phyloP scores from a whole-genome alignment of 768 basidiomycete species.

The Leucocoprinus leucothites region DNA sequence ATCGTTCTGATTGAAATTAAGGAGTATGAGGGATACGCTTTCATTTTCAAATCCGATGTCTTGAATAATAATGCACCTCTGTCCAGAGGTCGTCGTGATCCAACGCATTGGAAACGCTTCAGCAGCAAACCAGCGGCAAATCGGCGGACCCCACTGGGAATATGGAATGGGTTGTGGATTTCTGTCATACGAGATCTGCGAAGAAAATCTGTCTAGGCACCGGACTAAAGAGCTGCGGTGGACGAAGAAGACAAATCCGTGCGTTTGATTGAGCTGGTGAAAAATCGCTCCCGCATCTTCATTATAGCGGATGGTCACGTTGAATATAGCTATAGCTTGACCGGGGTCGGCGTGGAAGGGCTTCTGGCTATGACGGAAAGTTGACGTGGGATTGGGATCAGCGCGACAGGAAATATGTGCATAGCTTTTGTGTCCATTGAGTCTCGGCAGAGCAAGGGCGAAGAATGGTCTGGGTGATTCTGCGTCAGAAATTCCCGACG shows the following conservation, averaged over 20 bases:
- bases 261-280: conserved; percentile 2
- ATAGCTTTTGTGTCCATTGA: conserved; percentile 21
- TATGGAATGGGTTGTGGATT: conserved; percentile 20
- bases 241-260: conserved; percentile 30
- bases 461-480: conserved; percentile 18
- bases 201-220: conserved; percentile 7
- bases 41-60: conserved; percentile 4
- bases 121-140: conserved; percentile 30
- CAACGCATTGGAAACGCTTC: conserved; percentile 29
- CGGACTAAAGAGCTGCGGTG: conserved; percentile 23
- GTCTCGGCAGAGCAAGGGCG: conserved; percentile 26
- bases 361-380: conserved; percentile 5
- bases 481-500: conserved; percentile 13
- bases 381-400: conserved; percentile 36
- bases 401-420: conserved; percentile 31
- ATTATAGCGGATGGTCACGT: conserved; percentile 20
- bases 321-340: conserved; percentile 33
- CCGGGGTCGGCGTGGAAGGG: conserved; percentile 18
- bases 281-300: not conserved
- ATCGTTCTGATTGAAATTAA: conserved; percentile 27
- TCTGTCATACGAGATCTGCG: not conserved
- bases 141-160: conserved; percentile 29
- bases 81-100: conserved; percentile 36
- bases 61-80: conserved; percentile 26
- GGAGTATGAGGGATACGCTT: conserved; percentile 15